phyloP scores from a whole-genome alignment of 768 basidiomycete species.

The Russula dissimulans region DNA sequence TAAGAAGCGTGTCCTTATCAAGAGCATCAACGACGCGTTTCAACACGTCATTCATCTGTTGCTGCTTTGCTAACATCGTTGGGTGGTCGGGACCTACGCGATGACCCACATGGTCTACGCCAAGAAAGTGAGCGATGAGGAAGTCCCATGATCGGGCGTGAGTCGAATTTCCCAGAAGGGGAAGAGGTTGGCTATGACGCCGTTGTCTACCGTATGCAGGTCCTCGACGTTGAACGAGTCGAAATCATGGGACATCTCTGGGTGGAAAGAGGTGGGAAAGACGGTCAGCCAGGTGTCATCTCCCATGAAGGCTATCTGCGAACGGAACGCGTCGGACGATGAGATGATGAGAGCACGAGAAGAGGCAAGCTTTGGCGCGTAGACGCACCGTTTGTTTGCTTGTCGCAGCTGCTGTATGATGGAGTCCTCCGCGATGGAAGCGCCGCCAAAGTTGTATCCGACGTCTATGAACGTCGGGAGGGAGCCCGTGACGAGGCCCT shows the following conservation, averaged over 20 bases:
- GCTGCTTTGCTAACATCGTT: constrained; percentile 75
- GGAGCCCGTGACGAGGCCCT: constrained; percentile 90
- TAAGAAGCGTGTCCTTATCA: constrained; percentile 82
- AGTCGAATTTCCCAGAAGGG: constrained; percentile 51
- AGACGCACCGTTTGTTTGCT: constrained; percentile 50
- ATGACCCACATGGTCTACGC: constrained; percentile 95
- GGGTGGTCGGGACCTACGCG: constrained; percentile 85
- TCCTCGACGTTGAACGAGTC: constrained; percentile 99
- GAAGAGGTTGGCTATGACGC: constrained; percentile 76
- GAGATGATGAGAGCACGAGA: background rate
- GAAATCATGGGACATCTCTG: constrained; percentile 72
- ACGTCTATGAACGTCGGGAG: constrained; percentile 92
- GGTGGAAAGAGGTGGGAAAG: constrained; percentile 67
- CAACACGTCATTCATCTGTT: constrained; percentile 82
- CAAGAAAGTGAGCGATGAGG: constrained; percentile 86
- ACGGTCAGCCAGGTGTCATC: constrained; percentile 95
- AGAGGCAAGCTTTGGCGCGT: too few species aligned
- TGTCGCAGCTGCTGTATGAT: constrained; percentile 61
- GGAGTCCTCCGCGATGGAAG: constrained; percentile 82
- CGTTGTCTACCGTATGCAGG: constrained; percentile 89
- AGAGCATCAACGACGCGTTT: constrained; percentile 58
- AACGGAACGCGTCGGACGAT: background rate
- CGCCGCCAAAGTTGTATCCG: constrained; percentile 87
- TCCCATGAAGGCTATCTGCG: constrained; percentile 80
- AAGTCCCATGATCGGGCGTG: constrained; percentile 63